phyloP scores from a whole-genome alignment of 83 land plant genomes.

The Isoetes engelmannii region DNA sequence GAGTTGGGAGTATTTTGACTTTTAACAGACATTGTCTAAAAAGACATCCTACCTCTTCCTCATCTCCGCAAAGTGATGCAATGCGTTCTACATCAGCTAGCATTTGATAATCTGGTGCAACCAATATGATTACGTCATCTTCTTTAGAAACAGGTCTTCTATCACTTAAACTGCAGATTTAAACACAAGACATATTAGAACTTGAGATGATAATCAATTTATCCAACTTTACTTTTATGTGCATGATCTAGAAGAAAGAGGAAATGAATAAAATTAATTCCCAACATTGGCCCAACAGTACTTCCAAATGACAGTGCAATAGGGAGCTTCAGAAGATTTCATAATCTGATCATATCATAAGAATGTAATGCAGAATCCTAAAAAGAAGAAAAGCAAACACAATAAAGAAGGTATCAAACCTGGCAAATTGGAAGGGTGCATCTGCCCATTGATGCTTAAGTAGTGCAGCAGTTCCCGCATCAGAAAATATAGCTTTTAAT shows the following conservation, averaged over 20 bases:
- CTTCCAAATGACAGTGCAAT: no score
- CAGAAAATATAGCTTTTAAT: constrained; percentile 86
- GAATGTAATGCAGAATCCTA: no score
- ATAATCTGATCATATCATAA: no score
- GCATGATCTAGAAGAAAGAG: no score
- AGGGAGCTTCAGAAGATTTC: no score
- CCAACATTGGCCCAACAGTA: no score
- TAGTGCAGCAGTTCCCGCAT: constrained; percentile 93
- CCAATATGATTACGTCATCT: constrained; percentile 84
- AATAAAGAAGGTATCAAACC: constrained; percentile 33
- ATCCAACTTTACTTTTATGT: no score
- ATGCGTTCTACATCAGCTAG: constrained; percentile 64
- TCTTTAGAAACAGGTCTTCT: constrained; percentile 69
- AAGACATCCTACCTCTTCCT: constrained; percentile 32
- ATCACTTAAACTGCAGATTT: constrained; percentile 69
- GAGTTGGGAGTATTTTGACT: no score
- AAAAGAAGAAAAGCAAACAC: no score
- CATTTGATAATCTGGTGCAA: constrained; percentile 91
- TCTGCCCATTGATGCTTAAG: constrained; percentile 77
- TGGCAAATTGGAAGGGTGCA: constrained; percentile 66
- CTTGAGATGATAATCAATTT: no score
- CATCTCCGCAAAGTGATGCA: constrained; percentile 54
- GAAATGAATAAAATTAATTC: no score
- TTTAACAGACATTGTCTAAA: no score
- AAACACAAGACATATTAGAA: constrained; percentile 4